Evolutionary conservation across 2,329 filamentous ascomycete species (phyloP), one percentile per base, ranked within the genome.

Genomic region (Fusarium piperis): DNA sequence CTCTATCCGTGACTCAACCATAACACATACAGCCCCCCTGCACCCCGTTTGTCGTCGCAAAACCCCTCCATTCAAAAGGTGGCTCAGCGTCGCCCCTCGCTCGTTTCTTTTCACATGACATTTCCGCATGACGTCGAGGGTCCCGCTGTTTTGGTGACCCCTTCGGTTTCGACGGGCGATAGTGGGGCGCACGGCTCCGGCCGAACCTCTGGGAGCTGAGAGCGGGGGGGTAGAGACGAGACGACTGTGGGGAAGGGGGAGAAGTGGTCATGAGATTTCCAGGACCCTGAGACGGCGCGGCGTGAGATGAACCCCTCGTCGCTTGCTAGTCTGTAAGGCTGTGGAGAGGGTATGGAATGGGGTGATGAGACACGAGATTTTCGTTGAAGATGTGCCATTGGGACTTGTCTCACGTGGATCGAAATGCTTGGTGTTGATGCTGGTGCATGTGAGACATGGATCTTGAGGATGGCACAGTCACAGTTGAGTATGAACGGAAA

Each of bases 41-140:
- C 41, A 28, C 23, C 41, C 23, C 41, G 9, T n/a, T 23, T 2
- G 23, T n/a, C 41, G 41, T 28, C 30, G 55, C 56, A 61, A 71
- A 56, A 48, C 16, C 57, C 32, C 39, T 44, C 59, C 36, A 44
- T 44, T 41, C 59, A 52, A 44, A 56, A 36, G 32, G 69, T 72
- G 68, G 69, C 69, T 72, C 46, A 69, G 68, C 52, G 41, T 63
- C 48, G 68, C 69, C 65, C 59, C 60, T 46, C 23, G 15, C 11
- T 30, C 23, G 46, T 26, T 41, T 39, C 59, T 11, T 68, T 70
- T 76, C 74, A 76, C 74, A 76, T 76, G 74, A 75, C 65, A 75
- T 35, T 68, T 59, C 62, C 74, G 70, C 74, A 75, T 75, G 74
- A 72, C 59, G 63, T 64, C 32, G 20, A 46, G 36, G 57, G 30